phyloP scores from a whole-genome alignment of 805 yeast genomes.

The Saccharomycopsis oosterbeekiorum region DNA sequence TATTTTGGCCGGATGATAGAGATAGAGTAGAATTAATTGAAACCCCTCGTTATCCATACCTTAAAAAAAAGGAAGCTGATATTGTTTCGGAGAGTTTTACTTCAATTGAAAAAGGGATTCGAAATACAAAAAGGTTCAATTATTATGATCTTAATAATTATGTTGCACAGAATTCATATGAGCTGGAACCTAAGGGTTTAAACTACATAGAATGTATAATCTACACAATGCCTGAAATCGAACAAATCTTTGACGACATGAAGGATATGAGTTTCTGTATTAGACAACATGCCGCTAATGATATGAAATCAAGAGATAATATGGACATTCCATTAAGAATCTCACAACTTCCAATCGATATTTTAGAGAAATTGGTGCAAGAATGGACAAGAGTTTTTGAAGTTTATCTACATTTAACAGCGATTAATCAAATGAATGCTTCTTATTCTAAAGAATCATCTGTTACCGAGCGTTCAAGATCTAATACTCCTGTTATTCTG shows the following conservation, averaged over 20 bases:
- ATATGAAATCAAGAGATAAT: not conserved
- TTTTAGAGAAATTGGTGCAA: not conserved
- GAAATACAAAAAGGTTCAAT: not conserved
- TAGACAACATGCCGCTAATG: not conserved
- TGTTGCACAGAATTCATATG: not conserved
- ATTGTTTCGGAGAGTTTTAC: not conserved
- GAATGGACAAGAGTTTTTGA: conserved; percentile 3
- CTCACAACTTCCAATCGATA: not conserved
- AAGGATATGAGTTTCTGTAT: conserved; percentile 6
- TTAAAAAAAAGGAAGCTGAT: not conserved
- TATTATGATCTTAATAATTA: conserved; percentile 4
- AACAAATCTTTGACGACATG: conserved; percentile 5
- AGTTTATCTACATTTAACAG: not conserved
- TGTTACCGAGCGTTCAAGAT: not conserved
- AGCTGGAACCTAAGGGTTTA: not conserved
- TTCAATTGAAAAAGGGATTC: not conserved
- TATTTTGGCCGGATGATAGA: conserved; percentile 10
- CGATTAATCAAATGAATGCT: not conserved
- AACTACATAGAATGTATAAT: not conserved
- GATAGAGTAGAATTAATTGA: not conserved
- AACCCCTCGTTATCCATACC: not conserved
- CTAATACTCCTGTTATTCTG: not conserved
- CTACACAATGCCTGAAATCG: not conserved
- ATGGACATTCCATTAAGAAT: conserved; percentile 3
- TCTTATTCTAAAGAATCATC: not conserved